Evolutionary conservation across 192 early-diverging fungal genomes (phyloP), one percentile per base, ranked within the genome.

Genomic region (Gryganskiella cystojenkinii): DNA sequence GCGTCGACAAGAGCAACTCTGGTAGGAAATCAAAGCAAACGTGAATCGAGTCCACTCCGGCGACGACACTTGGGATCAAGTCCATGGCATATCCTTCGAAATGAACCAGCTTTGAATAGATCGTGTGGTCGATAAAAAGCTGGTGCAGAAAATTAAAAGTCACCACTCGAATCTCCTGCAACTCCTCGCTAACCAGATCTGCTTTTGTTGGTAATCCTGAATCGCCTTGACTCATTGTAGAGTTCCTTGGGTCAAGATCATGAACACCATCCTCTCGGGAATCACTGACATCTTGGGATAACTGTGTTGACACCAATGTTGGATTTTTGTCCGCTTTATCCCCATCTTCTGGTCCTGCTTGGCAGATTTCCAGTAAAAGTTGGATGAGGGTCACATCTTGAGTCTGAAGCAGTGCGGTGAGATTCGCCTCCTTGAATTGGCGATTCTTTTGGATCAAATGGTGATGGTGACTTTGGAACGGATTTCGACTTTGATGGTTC

Each of bases 81-180:
- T 78, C 74, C 40, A 69, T 43, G 2, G 74, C 42, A 46, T 78
- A 78, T 1, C 74, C 74, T 28, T 78, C 65, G 55, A 78, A 78
- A 42, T 78, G 74, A 25, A 78, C 46, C 47, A 78, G 31, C 43
- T 78, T 78, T 20, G 74, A 59, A 43, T 68, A 62, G 24, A 68
- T 78, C 49, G 68, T 78, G 56, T 69, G 54, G 25, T 78, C 74
- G 31, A 78, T 69, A 33, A 78, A 78, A 0, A 68, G 50, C 35
- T 78, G 74, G 30, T 78, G 74, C 46, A 78, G 9, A 54, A 78
- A 78, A 42, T 78, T 78, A 61, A 78, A 78, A 0, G 74, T 69
- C 4, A 78, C 74, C 3, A 64, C 35, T 4, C 67, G 59, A 35
- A 78, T 67, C 30, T 78, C 74, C 42, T 68, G 49, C 24, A 78